A percentile compares a stretch with the other conserved stretches of the same genome.
phyloP scores from a whole-genome alignment of 768 basidiomycete genomes.

The Auricularia sp. region DNA sequence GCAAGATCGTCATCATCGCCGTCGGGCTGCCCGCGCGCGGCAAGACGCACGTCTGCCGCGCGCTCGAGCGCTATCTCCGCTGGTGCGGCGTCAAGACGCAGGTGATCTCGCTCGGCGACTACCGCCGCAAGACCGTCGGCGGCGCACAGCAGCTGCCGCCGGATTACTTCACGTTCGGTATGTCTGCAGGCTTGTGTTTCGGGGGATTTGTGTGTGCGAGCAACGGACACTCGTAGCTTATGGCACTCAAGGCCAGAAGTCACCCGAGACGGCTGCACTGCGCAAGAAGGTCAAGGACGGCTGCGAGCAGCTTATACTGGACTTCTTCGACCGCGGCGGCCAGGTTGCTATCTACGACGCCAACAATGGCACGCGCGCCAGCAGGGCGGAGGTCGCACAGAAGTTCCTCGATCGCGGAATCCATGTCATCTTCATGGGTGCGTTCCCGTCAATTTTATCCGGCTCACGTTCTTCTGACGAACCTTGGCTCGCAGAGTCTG shows the following conservation, averaged over 20 bases:
- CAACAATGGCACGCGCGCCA: conserved; percentile 73
- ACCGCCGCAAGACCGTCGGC: conserved; percentile 81
- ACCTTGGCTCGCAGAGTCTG: conserved; percentile 47
- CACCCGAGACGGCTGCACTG: conserved; percentile 67
- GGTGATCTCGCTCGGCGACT: conserved; percentile 92
- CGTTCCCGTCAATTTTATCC: conserved; percentile 11
- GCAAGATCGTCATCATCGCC: conserved; percentile 87
- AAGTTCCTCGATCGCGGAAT: conserved; percentile 80
- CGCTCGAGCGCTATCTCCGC: conserved; percentile 91
- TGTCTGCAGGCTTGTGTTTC: background rate
- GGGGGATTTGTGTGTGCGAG: no score
- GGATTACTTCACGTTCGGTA: conserved; percentile 85
- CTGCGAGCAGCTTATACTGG: conserved; percentile 83
- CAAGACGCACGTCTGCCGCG: conserved; percentile 93
- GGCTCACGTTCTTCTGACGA: conserved; percentile 1
- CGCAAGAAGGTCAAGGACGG: conserved; percentile 64
- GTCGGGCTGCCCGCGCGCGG: conserved; percentile 91
- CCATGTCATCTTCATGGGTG: conserved; percentile 89
- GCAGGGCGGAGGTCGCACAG: conserved; percentile 62
- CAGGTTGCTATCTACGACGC: conserved; percentile 93
- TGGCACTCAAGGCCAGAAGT: conserved; percentile 52
- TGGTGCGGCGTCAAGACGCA: conserved; percentile 98
- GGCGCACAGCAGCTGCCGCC: conserved; percentile 78
- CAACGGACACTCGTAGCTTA: background rate
- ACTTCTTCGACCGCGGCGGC: conserved; percentile 77